Percentiles rank a stretch among this genome's conserved stretches.
phyloP scores from a whole-genome alignment of 2,329 filamentous ascomycete species.

The Venturia aucupariae region DNA sequence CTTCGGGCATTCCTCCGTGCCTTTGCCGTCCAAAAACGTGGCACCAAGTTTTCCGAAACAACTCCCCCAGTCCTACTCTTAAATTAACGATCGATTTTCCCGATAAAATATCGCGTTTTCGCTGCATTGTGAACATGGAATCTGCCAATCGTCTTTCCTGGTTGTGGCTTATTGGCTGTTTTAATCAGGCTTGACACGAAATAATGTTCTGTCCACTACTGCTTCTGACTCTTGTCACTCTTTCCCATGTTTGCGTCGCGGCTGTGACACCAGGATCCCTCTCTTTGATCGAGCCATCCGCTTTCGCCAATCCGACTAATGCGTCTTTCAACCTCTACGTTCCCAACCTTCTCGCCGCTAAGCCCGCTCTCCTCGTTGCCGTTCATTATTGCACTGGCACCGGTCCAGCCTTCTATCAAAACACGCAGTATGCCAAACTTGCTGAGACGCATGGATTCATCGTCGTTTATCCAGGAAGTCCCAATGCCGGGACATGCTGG shows the following conservation, averaged over 20 bases:
- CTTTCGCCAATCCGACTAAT: conserved; percentile 13
- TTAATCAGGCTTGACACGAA: not conserved
- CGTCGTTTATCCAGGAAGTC: conserved; percentile 44
- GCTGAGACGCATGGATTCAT: conserved; percentile 46
- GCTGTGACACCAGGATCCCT: conserved; percentile 3
- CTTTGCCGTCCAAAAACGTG: not conserved
- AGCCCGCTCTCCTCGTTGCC: conserved; percentile 22
- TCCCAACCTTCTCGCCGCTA: conserved; percentile 19
- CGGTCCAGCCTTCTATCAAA: conserved; percentile 38
- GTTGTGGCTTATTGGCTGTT: not conserved
- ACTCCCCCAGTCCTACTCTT: not conserved
- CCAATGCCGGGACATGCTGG: conserved; percentile 42
- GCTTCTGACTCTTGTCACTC: not conserved
- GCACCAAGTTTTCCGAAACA: not conserved
- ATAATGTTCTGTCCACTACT: not conserved
- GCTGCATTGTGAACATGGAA: not conserved
- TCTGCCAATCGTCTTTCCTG: not conserved
- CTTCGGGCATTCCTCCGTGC: not conserved
- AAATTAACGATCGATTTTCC: not conserved
- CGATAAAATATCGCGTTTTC: not conserved
- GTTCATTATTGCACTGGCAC: conserved; percentile 45
- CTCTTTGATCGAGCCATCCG: not conserved
- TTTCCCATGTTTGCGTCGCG: not conserved
- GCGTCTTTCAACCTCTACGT: conserved; percentile 15
- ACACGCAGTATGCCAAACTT: conserved; percentile 42